Evolutionary conservation across 108 stramenopile genomes (phyloP), one percentile per base, ranked within the genome.

Genomic region (Seminavis robusta): DNA sequence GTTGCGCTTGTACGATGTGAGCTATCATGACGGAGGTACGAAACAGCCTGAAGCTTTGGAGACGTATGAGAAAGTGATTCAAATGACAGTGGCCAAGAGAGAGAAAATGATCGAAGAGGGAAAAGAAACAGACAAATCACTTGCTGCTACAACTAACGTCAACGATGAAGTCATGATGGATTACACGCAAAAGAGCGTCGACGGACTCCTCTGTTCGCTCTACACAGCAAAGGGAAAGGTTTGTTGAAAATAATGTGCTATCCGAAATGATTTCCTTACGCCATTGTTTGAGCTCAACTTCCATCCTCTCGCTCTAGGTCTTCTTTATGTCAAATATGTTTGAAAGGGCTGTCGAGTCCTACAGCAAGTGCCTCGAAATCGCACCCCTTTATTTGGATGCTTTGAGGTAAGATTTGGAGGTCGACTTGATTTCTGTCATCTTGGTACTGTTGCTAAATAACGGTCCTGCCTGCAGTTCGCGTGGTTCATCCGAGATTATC

Each of bases 321-420:
- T n/a, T n/a, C 42, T 88, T 81, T 64, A 84, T 92, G 86, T 73
- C 83, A 13, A 88, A 88, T 56, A 88, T 92, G 90, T 92, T 92
- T 54, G 75, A 85, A 65, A 71, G 56, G 46, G 79, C 86, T 0
- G 84, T 74, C 11, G 53, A 68, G 59, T 68, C 76, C 17, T 86
- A 88, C 52, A 54, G 70, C 25, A 33, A 62, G 7, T 79, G 77
- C 16, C 40, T 88, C 3, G 56, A 79, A 26, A 60, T 84, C 30
- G 83, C 74, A 43, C 70, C 79, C 4, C 13, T 48, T 0, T 92
- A 86, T 45, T 48, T 88, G 20, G 84, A 88, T 53, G 84, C 90
- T 28, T 42, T 83, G n/a, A n/a, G n/a, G n/a, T n/a, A n/a, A n/a
- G n/a, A n/a, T n/a, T n/a, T n/a, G n/a, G n/a, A n/a, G n/a, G n/a